These are phyloP conservation scores for Macaranga tanarius DNA, from an alignment of 441 rosid species.

Conservation along the genomic window DNA sequence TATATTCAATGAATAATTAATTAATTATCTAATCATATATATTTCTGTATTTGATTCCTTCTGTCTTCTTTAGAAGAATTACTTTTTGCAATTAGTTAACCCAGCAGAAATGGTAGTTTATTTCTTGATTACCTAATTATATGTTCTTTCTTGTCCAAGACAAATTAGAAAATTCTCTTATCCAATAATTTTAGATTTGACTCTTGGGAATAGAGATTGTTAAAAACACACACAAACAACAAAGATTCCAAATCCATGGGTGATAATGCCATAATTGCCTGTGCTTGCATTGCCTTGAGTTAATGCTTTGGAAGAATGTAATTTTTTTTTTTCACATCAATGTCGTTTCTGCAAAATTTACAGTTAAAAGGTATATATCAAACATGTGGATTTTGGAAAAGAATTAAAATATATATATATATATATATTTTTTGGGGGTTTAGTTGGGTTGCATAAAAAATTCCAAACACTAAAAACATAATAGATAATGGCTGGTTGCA, in stretches of 20 bases:
- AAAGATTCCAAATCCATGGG: slow-evolving; percentile 3
- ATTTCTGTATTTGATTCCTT: no score
- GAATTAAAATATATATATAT: no score
- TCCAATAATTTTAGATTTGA: not conserved
- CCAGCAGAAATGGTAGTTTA: not conserved
- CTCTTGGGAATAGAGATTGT: slow-evolving; percentile 17
- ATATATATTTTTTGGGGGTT: no score
- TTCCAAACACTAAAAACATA: slow-evolving; percentile 1
- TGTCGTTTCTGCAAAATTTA: not conserved
- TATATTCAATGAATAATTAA: no score
- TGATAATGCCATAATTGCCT: slow-evolving; percentile 6
- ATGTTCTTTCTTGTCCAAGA: not conserved
- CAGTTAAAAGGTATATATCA: not conserved
- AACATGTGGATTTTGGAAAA: not conserved
- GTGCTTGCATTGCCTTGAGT: not conserved
- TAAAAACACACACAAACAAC: not conserved
- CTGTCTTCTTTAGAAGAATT: not conserved
- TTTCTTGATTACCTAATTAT: slow-evolving; percentile 11
- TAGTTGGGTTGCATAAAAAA: not conserved
- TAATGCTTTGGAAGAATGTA: not conserved
- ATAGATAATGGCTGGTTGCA: no score
- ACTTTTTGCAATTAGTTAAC: not conserved
- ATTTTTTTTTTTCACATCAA: not conserved
- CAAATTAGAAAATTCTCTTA: not conserved
- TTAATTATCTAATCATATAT: no score